These are phyloP conservation scores for Fusarium penzigii DNA, from an alignment of 2,329 filamentous ascomycete species.

Conservation along the genomic window DNA sequence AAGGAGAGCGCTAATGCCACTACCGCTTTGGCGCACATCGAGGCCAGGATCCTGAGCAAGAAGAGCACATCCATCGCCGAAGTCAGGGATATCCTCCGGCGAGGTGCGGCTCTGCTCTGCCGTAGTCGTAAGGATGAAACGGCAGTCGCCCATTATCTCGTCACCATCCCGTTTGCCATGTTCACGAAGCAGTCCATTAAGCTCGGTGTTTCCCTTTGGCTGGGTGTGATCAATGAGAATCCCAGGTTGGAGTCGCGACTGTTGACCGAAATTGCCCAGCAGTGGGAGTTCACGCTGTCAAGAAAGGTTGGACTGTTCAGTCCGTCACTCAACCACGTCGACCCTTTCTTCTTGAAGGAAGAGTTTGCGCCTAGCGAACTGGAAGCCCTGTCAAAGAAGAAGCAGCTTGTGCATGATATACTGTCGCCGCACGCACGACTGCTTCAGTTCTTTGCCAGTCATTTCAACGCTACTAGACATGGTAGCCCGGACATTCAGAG, in stretches of 20 bases:
- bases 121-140: constrained; percentile 73
- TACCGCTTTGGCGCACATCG: constrained; percentile 71
- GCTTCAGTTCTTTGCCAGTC: constrained; percentile 87
- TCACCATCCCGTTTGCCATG: constrained; percentile 87
- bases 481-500: constrained; percentile 79
- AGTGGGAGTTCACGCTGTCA: constrained; percentile 85
- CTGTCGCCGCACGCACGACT: constrained; percentile 85
- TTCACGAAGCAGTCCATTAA: constrained; percentile 97
- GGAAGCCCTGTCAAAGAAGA: constrained; percentile 69
- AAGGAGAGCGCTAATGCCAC: constrained; percentile 59
- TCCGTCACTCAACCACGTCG: constrained; percentile 67
- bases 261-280: constrained; percentile 81
- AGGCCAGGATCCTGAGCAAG: constrained; percentile 68
- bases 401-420: constrained; percentile 77
- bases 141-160: constrained; percentile 80
- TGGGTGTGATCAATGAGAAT: constrained; percentile 96
- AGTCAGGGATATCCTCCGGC: constrained; percentile 77
- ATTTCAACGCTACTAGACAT: constrained; percentile 91
- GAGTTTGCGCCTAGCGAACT: constrained; percentile 93
- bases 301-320: constrained; percentile 82
- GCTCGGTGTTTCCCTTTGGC: constrained; percentile 91
- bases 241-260: constrained; percentile 84
- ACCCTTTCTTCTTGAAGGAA: constrained; percentile 88
- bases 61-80: constrained; percentile 72
- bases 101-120: constrained; percentile 85